These are phyloP conservation scores for Phytophthora pinifolia DNA, from an alignment of 352 stramenopile species.

Conservation along the genomic window DNA sequence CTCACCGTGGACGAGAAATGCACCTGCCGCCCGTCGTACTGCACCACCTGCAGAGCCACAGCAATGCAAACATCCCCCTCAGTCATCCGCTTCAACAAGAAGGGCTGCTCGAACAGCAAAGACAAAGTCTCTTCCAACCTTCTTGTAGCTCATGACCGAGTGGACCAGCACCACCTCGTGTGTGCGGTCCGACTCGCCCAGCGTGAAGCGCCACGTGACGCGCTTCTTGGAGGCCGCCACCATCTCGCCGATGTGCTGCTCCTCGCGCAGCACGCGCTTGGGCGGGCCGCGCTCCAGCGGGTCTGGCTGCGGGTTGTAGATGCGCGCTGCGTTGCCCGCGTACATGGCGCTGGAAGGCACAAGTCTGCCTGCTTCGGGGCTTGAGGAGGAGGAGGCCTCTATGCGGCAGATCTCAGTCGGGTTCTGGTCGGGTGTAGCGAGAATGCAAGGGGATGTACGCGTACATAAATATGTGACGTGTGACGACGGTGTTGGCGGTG, in stretches of 20 bases:
- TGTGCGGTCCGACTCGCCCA: slow-evolving; percentile 68
- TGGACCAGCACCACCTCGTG: slow-evolving; percentile 81
- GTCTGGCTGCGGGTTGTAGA: slow-evolving; percentile 75
- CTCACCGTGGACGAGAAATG: slow-evolving; percentile 77
- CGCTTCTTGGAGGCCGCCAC: slow-evolving; percentile 84
- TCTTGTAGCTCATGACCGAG: slow-evolving; percentile 88
- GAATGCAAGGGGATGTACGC: slow-evolving; percentile 21
- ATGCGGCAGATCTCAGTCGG: slow-evolving; percentile 14
- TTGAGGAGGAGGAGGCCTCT: slow-evolving; percentile 6
- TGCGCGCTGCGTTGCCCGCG: slow-evolving; percentile 45
- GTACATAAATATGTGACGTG: slow-evolving; percentile 22
- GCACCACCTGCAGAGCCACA: slow-evolving; percentile 45
- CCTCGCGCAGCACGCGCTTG: slow-evolving; percentile 70
- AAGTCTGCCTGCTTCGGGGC: not conserved
- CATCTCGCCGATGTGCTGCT: slow-evolving; percentile 79
- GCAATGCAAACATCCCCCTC: not conserved
- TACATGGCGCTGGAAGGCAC: slow-evolving; percentile 44
- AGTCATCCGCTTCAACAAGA: slow-evolving; percentile 8
- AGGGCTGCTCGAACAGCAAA: slow-evolving; percentile 1
- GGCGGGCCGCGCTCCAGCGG: slow-evolving; percentile 65
- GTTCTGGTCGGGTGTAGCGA: slow-evolving; percentile 18
- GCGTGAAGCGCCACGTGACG: slow-evolving; percentile 80
- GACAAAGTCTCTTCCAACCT: slow-evolving; percentile 29
- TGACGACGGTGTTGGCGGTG: slow-evolving; percentile 4
- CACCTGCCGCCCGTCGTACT: slow-evolving; percentile 81